These are phyloP conservation scores for Dactylellina drechsleri DNA, from an alignment of 2,329 filamentous ascomycete genomes.

Conservation along the genomic window DNA sequence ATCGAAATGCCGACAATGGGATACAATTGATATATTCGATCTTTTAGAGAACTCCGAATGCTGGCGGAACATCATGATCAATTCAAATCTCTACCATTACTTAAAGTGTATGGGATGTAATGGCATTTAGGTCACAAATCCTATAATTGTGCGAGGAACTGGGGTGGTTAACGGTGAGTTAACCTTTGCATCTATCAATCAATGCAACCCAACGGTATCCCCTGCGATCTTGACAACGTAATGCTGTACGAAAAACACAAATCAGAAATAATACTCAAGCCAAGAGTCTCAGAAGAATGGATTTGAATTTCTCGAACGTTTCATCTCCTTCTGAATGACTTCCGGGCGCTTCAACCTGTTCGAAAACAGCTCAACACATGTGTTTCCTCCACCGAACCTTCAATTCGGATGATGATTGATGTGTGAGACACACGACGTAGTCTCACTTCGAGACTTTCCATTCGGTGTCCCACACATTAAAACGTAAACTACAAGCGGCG, in stretches of 20 bases:
- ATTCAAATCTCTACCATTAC: no score
- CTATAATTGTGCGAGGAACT: not conserved
- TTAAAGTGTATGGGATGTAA: no score
- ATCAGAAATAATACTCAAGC: no score
- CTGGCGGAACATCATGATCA: no score
- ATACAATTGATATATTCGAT: not conserved
- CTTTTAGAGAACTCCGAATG: not conserved
- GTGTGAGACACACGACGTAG: not conserved
- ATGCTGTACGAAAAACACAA: no score
- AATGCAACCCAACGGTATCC: no score
- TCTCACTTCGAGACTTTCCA: no score
- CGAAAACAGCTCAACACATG: slow-evolving; percentile 9
- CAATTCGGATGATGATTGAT: not conserved
- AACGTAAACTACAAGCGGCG: slow-evolving; percentile 23
- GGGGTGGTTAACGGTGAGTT: not conserved
- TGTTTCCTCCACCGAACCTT: slow-evolving; percentile 3
- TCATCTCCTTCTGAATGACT: not conserved
- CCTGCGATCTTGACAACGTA: no score
- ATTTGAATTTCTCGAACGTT: not conserved
- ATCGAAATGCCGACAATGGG: not conserved
- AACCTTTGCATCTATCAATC: no score
- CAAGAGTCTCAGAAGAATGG: no score
- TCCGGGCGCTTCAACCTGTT: not conserved
- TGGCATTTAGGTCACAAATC: no score
- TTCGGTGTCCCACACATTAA: not conserved